Evolutionary conservation across 768 basidiomycete species (phyloP), one percentile per base, ranked within the genome.

Genomic region (Mycena venus): DNA sequence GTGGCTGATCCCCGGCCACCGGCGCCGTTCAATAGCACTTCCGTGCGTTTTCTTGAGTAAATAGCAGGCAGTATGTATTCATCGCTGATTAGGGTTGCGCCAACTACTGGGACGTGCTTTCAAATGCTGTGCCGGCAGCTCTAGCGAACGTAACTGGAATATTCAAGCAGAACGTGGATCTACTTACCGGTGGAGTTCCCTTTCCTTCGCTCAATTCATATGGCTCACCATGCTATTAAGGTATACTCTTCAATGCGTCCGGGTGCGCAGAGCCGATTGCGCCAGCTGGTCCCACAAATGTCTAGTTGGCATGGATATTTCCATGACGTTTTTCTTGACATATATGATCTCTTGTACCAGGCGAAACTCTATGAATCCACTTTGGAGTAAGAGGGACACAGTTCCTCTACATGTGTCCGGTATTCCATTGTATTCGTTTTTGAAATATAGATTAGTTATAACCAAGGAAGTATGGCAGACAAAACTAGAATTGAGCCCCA

Each of bases 1-100:
- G 62, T 69, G 17, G 40, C 62, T 19, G 73, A 74, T 23, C 49
- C 67, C 15, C 40, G 40, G 34, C 34, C 68, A 21, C 68, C 73
- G 27, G 59, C 60, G 27, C 73, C 73, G 62, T 74, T 70, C 55
- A 74, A 70, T 38, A 56, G 19, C 44, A 69, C 58, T 51, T 25
- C 47, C 19, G 42, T n/a, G n/a, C n/a, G n/a, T n/a, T n/a, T n/a
- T n/a, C n/a, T n/a, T n/a, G n/a, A n/a, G n/a, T n/a, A n/a, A 42
- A 42, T 51, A 34, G 19, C 31, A 36, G 29, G 47, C 42, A 32
- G 29, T 49, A 51, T 65, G 31, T 34, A 3, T 5, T 65, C 19
- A 51, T 44, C 38, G 12, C 42, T 23, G 19, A 42, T 62, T 62
- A 62, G 60, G 60, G 25, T 44, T 65, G 63, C 31, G 27, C 47